phyloP scores from a whole-genome alignment of 768 basidiomycete species.

The Trametes cingulata region DNA sequence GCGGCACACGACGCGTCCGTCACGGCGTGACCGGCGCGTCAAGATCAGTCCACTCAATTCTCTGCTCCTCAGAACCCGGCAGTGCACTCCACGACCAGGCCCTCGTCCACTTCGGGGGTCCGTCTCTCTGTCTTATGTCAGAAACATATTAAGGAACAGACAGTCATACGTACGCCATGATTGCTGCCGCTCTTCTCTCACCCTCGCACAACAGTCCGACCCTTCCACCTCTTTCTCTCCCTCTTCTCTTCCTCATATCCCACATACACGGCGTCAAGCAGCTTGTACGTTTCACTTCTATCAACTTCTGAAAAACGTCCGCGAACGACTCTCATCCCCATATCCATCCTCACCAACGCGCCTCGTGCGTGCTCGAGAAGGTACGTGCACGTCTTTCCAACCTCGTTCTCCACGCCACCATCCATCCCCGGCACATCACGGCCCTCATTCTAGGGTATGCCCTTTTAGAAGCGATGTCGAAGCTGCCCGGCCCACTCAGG shows the following conservation, averaged over 20 bases:
- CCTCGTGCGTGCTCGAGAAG: too few relatives aligned
- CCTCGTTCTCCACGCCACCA: not conserved
- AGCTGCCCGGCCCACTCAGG: not conserved
- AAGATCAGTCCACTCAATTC: not conserved
- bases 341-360: too few relatives aligned
- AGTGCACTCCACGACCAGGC: slow-evolving; percentile 1
- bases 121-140: not conserved
- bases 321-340: too few relatives aligned
- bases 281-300: too few relatives aligned
- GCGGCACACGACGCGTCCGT: not conserved
- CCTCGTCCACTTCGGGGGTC: not conserved
- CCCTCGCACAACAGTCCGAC: too few relatives aligned
- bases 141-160: not conserved
- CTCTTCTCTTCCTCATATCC: too few relatives aligned
- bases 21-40: slow-evolving; percentile 5
- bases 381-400: not conserved
- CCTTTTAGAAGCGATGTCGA: not conserved
- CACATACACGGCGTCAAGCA: too few relatives aligned
- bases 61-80: not conserved
- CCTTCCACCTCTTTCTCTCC: too few relatives aligned
- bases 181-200: too few relatives aligned
- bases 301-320: too few relatives aligned
- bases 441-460: not conserved
- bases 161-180: not conserved
- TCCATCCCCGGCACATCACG: not conserved